Percentiles rank a stretch among this genome's conserved stretches.
Evolutionary conservation across 1,139 yeast genomes (phyloP).

Genomic region (Sugiyamaella pinicola): DNA sequence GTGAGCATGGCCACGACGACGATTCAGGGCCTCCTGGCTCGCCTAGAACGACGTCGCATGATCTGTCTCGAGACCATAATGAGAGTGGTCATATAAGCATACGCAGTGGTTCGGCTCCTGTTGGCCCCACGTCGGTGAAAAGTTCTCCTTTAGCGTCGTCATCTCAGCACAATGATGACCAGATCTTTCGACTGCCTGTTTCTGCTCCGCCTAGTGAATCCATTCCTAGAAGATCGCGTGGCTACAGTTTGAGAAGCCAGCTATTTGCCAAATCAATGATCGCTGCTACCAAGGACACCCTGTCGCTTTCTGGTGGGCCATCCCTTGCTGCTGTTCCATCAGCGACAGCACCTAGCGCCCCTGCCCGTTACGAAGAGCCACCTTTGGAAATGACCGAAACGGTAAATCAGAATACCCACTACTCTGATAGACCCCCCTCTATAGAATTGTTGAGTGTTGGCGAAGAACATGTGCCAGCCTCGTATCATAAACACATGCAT

Average conservation of each 20-base stretch:
- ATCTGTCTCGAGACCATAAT: background rate
- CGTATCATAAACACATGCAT: constrained; percentile 10
- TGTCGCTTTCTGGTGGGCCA: constrained; percentile 7
- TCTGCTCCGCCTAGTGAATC: background rate
- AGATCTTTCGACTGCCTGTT: no score
- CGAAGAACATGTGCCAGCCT: background rate
- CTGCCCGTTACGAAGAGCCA: background rate
- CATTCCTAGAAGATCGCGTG: constrained; percentile 44
- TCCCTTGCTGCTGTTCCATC: background rate
- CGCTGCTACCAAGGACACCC: constrained; percentile 29
- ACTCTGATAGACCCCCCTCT: constrained; percentile 8
- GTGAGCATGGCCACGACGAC: background rate
- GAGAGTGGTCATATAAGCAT: background rate
- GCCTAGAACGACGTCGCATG: background rate
- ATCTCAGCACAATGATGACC: background rate
- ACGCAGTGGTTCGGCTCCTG: no score
- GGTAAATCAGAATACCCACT: background rate
- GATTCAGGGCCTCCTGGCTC: no score
- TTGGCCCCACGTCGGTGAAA: no score
- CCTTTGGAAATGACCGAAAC: constrained; percentile 17
- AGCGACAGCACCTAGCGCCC: no score
- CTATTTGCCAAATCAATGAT: constrained; percentile 56
- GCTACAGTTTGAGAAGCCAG: constrained; percentile 74
- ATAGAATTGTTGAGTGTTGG: background rate
- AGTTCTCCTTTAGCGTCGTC: constrained; percentile 1